Evolutionary conservation across 1,284 basidiomycete species (phyloP), one percentile per base, ranked within the genome.

Genomic region (Filobasidium uniguttulatum): DNA sequence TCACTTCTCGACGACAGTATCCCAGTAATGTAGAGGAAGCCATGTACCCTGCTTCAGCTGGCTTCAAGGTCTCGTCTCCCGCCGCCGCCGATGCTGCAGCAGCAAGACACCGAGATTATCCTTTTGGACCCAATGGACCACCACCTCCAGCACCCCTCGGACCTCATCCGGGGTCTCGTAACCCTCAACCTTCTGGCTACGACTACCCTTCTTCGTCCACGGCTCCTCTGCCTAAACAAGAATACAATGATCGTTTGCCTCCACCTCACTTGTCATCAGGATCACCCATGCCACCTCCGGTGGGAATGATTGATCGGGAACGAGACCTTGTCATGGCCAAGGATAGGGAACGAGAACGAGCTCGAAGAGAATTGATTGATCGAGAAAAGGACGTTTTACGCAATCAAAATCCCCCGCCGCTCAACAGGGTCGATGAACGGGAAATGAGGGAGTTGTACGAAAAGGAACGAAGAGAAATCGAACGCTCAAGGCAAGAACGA

Each of bases 341-440:
- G 15, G 44, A 45, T 14, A 28, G 44, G 23, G 44, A 45, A 9
- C 22, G 44, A 7, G 44, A 29, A 10, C 44, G 44, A 5, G 44
- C 44, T 5, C 22, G 29, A 7, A n/a, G n/a, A n/a, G 44, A 20
- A 29, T 17, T 19, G 20, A 8, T 30, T 9, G 45, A 36, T 29
- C 17, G 33, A 25, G 45, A 46, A n/a, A 45, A 17, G 12, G 44
- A 45, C n/a, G n/a, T n/a, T n/a, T n/a, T n/a, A n/a, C n/a, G n/a
- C n/a, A n/a, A n/a, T n/a, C n/a, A n/a, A n/a, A n/a, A n/a, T n/a
- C n/a, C n/a, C n/a, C n/a, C n/a, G n/a, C n/a, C n/a, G n/a, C n/a
- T n/a, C n/a, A n/a, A n/a, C n/a, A n/a, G n/a, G n/a, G n/a, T n/a
- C n/a, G 23, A 12, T 33, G 17, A 33, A 19, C 7, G 36, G 45